A percentile compares a stretch with the other conserved stretches of the same genome.
These are phyloP conservation scores for Crithidia bombi DNA, from an alignment of 208 protist genomes.

Conservation along the genomic window DNA sequence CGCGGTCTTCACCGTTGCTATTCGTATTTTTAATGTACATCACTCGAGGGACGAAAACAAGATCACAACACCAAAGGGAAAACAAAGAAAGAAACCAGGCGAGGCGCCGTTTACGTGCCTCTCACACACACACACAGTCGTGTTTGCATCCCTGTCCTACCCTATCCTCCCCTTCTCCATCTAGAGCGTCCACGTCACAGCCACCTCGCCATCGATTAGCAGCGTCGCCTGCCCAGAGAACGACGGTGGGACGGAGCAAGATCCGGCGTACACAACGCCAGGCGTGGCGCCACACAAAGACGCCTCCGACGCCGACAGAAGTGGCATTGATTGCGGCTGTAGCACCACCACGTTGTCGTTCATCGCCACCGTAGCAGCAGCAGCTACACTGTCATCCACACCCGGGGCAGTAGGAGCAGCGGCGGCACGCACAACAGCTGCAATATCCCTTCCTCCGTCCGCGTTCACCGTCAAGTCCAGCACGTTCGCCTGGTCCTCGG, in stretches of 20 bases:
- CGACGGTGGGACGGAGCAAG: constrained; percentile 21
- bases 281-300: background rate
- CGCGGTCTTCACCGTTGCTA: too few species aligned
- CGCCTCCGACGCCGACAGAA: background rate
- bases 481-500: background rate
- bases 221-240: constrained; percentile 30
- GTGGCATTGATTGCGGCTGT: background rate
- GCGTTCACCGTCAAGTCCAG: background rate
- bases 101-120: too few species aligned
- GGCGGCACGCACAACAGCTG: background rate
- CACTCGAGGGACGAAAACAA: too few species aligned
- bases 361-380: background rate
- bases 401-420: background rate
- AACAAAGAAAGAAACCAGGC: too few species aligned
- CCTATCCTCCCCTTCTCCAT: too few species aligned
- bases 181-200: constrained; percentile 31
- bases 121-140: too few species aligned
- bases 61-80: too few species aligned
- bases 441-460: background rate
- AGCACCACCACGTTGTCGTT: constrained; percentile 17
- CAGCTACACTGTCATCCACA: background rate
- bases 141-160: too few species aligned
- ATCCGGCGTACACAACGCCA: constrained; percentile 26
- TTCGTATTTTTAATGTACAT: too few species aligned
- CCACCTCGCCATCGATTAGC: constrained; percentile 33